Evolutionary conservation across 2,329 filamentous ascomycete species (phyloP), one percentile per base, ranked within the genome.

Genomic region (Atkinsonella hypoxylon): DNA sequence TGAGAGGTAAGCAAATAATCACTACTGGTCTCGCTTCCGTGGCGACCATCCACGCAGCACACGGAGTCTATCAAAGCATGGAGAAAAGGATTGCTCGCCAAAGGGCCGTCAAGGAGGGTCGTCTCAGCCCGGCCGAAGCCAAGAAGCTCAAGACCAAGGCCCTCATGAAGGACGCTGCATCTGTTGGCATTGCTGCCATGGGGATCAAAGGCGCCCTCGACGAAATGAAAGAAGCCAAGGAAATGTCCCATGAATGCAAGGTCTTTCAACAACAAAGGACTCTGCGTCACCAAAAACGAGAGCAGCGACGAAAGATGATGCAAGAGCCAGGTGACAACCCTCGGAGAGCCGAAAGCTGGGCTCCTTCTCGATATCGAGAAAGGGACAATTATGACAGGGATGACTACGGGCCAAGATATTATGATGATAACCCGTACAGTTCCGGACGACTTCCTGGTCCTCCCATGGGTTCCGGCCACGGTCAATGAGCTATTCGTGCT

Each of bases 1-100:
- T 80, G 70, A 76, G 70, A 77, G 76, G 77, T 78, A 80, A 81
- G 73, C 77, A 79, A 70, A 58, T 79, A 53, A 56, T 81, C 51
- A 79, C 74, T 49, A 74, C 76, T 8, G 77, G 76, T 45, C 66
- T 81, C 51, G 78, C 78, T 49, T 70, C 75, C 48, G 74, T 79
- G 55, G 77, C 78, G 60, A 80, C 76, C 57, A 78, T 81, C 58
- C 77, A 81, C 63, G 78, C 78, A 56, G 76, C 74, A 57, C 72
- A 81, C 60, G 76, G 69, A 56, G 74, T 81, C 59, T 81, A 79
- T 61, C 67, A 73, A 59, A 79, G 75, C 64, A 72, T 79, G 73
- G 74, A 78, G 62, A 77, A 77, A 66, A 71, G 76, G 52, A 70
- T 74, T 40, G 65, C 67, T 54, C 70, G 77, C 52, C 71, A 76